phyloP scores from a whole-genome alignment of 2,329 filamentous ascomycete species.

The Monascus ruber region DNA sequence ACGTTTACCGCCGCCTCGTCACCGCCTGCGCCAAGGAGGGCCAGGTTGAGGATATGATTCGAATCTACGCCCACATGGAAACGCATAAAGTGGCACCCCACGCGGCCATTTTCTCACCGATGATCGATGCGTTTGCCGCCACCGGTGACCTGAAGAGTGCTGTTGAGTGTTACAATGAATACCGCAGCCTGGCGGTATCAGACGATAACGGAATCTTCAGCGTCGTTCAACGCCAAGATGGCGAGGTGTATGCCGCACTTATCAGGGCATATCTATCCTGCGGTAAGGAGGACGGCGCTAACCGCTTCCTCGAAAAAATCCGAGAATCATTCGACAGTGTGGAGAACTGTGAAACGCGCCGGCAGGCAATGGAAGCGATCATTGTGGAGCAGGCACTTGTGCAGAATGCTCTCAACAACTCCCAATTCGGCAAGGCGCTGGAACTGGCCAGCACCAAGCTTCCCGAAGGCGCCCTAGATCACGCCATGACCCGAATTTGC shows the following conservation, averaged over 20 bases:
- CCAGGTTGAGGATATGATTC: slow-evolving; percentile 76
- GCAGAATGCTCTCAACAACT: slow-evolving; percentile 60
- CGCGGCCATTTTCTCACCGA: slow-evolving; percentile 73
- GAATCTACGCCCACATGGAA: slow-evolving; percentile 88
- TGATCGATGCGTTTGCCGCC: slow-evolving; percentile 88
- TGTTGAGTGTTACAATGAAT: slow-evolving; percentile 91
- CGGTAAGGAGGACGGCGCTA: slow-evolving; percentile 67
- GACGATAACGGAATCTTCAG: slow-evolving; percentile 63
- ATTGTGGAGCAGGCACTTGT: slow-evolving; percentile 67
- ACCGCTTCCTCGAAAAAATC: slow-evolving; percentile 77
- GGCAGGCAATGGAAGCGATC: slow-evolving; percentile 55
- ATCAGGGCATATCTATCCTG: slow-evolving; percentile 80
- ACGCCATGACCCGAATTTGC: slow-evolving; percentile 62
- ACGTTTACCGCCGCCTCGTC: slow-evolving; percentile 77
- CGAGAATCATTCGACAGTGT: slow-evolving; percentile 43
- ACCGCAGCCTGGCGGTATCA: slow-evolving; percentile 75
- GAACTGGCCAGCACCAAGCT: slow-evolving; percentile 52
- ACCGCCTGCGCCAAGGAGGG: slow-evolving; percentile 75
- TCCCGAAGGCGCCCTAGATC: slow-evolving; percentile 48
- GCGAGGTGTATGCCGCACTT: slow-evolving; percentile 79
- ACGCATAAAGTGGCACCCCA: slow-evolving; percentile 59
- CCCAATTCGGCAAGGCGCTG: slow-evolving; percentile 62
- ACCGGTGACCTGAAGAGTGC: slow-evolving; percentile 74
- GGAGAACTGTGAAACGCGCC: slow-evolving; percentile 44
- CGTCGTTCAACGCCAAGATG: slow-evolving; percentile 62